Percentiles rank a stretch among this genome's conserved stretches.
Conservation (phyloP, 768 basidiomycete genomes). For the Termitomyces sp. region DNA sequence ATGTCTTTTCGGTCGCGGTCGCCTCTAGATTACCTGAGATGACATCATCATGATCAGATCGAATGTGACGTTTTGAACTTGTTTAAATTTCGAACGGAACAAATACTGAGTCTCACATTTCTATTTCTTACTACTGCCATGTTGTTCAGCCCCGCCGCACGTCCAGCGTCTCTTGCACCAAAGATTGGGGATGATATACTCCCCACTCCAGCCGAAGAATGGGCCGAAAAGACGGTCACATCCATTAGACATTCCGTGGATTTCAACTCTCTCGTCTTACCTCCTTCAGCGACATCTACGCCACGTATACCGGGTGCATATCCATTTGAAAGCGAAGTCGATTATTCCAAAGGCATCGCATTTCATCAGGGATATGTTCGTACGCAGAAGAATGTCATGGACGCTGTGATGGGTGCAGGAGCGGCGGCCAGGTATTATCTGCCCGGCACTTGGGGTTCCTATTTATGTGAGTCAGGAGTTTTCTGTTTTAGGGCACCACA, state of each 20-base stretch:
- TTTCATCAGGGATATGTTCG: constrained; percentile 19
- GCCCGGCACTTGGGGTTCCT: constrained; percentile 6
- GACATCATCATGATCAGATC: constrained; percentile 1
- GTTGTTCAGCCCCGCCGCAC: not conserved
- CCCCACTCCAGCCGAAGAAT: constrained; percentile 14
- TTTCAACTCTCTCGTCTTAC: not conserved
- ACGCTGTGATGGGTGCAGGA: constrained; percentile 15
- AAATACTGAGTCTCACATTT: not conserved
- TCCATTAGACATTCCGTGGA: constrained; percentile 9
- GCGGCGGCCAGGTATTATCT: constrained; percentile 19
- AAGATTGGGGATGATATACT: constrained; percentile 6
- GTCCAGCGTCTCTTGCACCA: constrained; percentile 6
- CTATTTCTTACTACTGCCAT: not conserved
- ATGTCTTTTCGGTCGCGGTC: too few species aligned
- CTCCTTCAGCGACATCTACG: constrained; percentile 1
- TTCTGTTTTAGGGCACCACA: not conserved
- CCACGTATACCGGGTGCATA: constrained; percentile 17
- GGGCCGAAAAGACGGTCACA: constrained; percentile 8
- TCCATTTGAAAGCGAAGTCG: constrained; percentile 2
- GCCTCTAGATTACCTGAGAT: too few species aligned
- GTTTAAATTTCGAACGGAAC: too few species aligned
- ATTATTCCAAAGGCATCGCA: not conserved
- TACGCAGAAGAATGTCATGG: constrained; percentile 17
- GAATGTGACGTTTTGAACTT: not conserved
- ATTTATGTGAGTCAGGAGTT: constrained; percentile 11